These are phyloP conservation scores for Pyricularia pennisetigena DNA, from an alignment of 2,329 filamentous ascomycete genomes.

Conservation along the genomic window DNA sequence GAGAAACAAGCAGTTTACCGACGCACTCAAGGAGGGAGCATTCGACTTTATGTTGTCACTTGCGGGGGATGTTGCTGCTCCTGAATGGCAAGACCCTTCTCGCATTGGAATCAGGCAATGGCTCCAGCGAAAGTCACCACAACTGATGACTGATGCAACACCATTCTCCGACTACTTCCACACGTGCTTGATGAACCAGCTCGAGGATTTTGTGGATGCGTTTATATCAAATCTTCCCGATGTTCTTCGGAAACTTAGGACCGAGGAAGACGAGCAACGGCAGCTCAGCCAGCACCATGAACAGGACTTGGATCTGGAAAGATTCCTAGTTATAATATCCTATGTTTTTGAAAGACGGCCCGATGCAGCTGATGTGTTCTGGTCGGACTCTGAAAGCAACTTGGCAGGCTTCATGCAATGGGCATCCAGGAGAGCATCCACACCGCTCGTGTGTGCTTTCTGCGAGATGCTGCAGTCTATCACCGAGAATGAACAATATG, in stretches of 20 bases:
- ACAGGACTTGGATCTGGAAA: conserved; percentile 68
- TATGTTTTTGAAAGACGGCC: conserved; percentile 81
- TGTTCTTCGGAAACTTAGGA: conserved; percentile 73
- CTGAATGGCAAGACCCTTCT: conserved; percentile 81
- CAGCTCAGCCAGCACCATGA: conserved; percentile 55
- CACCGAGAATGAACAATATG: conserved; percentile 72
- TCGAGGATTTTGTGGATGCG: conserved; percentile 82
- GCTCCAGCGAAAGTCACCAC: conserved; percentile 69
- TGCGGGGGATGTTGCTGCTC: conserved; percentile 68
- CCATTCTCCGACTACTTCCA: conserved; percentile 66
- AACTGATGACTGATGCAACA: conserved; percentile 56
- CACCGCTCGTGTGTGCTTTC: conserved; percentile 90
- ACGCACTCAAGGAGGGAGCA: conserved; percentile 75
- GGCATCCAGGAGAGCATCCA: conserved; percentile 91
- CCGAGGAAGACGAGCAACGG: conserved; percentile 83
- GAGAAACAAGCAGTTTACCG: conserved; percentile 63
- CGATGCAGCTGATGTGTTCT: conserved; percentile 80
- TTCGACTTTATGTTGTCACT: conserved; percentile 87
- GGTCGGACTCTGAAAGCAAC: conserved; percentile 87
- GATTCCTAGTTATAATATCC: conserved; percentile 85
- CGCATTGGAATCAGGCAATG: conserved; percentile 73
- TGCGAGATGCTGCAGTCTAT: conserved; percentile 93
- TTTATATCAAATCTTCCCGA: conserved; percentile 96
- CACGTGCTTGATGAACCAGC: conserved; percentile 61
- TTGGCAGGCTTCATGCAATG: conserved; percentile 91